Evolutionary conservation across 306 rosid species (phyloP).

Genomic region (Quercus engelmannii): DNA sequence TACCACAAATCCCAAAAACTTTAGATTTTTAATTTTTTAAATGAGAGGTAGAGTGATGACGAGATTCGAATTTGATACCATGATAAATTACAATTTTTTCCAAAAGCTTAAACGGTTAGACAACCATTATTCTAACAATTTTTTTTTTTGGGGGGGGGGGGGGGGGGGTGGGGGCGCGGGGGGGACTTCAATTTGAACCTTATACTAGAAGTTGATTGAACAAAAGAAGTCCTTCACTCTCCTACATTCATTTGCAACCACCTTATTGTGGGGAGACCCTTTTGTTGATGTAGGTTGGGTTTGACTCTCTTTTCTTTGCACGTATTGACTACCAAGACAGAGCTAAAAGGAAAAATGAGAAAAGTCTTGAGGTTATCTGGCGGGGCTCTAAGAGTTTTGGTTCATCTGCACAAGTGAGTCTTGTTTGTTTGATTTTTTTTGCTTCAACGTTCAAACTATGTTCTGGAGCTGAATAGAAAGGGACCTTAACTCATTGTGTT

Average conservation of each 20-base stretch:
- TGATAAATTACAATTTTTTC: too few relatives aligned
- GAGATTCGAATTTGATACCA: too few relatives aligned
- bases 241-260: background rate
- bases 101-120: too few relatives aligned
- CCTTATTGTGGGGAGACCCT: background rate
- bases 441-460: background rate
- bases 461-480: background rate
- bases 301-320: slow-evolving; percentile 73
- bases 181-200: background rate
- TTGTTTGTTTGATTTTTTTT: background rate
- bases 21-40: too few relatives aligned
- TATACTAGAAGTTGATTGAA: background rate
- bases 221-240: background rate
- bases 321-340: slow-evolving; percentile 87
- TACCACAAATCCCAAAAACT: too few relatives aligned
- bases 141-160: too few relatives aligned
- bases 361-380: slow-evolving; percentile 81
- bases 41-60: too few relatives aligned
- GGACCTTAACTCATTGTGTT: background rate
- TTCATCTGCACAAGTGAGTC: slow-evolving; percentile 63
- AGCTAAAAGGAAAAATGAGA: slow-evolving; percentile 60
- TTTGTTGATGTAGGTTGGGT: slow-evolving; percentile 47
- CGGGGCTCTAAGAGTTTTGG: slow-evolving; percentile 68
- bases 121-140: too few relatives aligned
- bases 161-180: too few relatives aligned